Base-by-base conservation (phyloP, 768 basidiomycete species). In the Agaricus blazei region DNA sequence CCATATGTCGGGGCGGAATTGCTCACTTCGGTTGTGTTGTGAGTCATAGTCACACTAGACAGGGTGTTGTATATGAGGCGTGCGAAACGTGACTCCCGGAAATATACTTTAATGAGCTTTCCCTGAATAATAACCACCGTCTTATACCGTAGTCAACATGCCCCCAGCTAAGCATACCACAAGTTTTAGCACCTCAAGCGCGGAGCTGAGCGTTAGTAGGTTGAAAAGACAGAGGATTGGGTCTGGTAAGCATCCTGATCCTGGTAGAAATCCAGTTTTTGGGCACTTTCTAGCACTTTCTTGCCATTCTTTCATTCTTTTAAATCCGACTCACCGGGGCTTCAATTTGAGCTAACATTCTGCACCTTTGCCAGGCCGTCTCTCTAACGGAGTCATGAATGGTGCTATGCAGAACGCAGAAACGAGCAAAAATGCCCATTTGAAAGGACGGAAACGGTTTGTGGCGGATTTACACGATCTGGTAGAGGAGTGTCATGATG, bases 381-480 rank as follows among this genome's bases (percentile, higher is more conserved):
- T 1, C 8, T 40, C 27, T 3, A 31, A 26, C 11, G 15, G 12
- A 2, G 12, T 29, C 23, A 41, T 55, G 46, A 29, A 70, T 11
- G 34, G 19, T 58, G 53, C 46, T 34, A 29, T 58, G 19, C 58
- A 61, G 29, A 24, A 14, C 7, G 64, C 66, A 43, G 64, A 70
- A 49, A 60, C 66, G 4, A 63, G 61, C 43, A 76, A 70, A 64
- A 78, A 80, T 60, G 65, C 67, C 6, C 68, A 74, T 46, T 66
- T 83, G 62, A 84, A 80, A 63, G 84, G 84, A 6, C 72, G 83
- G 29, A 79, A 73, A 61, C 72, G 79, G 51, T 85, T 83, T 63
- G 71, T 67, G 9, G 82, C 82, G 31, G 84, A 86, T 68, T 70
- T 84, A n/a, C 61, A 65, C 2, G 79, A 81, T 57, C 57, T 83